Conservation (phyloP, 352 stramenopile species). For the Phytophthora idaei region DNA sequence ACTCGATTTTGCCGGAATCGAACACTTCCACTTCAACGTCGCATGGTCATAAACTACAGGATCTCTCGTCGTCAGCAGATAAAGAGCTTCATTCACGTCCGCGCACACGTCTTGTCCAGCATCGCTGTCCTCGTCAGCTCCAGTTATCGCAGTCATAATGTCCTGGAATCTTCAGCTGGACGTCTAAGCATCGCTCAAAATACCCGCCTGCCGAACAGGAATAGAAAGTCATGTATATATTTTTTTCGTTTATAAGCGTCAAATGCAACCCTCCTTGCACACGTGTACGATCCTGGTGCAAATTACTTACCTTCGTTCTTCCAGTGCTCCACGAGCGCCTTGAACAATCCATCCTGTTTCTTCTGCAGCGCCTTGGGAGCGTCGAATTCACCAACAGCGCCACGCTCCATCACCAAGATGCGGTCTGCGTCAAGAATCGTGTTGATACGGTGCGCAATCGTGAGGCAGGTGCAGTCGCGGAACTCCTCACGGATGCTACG, state of each 20-base stretch:
- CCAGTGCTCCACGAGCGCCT: conserved; percentile 79
- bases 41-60: conserved; percentile 57
- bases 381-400: conserved; percentile 94
- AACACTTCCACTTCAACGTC: conserved; percentile 46
- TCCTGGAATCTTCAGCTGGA: conserved; percentile 1
- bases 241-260: conserved; percentile 13
- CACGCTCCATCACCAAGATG: conserved; percentile 95
- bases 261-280: neutral
- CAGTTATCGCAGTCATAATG: conserved; percentile 7
- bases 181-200: conserved; percentile 16
- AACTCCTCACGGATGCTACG: conserved; percentile 94
- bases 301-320: conserved; percentile 54
- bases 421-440: conserved; percentile 97
- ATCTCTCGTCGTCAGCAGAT: conserved; percentile 50
- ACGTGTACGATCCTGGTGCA: neutral
- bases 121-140: conserved; percentile 1
- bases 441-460: conserved; percentile 97
- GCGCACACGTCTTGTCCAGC: conserved; percentile 14
- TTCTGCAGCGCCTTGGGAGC: conserved; percentile 77
- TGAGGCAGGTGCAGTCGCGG: conserved; percentile 92
- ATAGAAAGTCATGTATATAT: neutral
- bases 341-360: conserved; percentile 76
- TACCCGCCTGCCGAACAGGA: conserved; percentile 8
- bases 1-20: conserved; percentile 40
- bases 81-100: conserved; percentile 63